Percentiles rank a stretch among this genome's conserved stretches.
Conservation (phyloP, 2,329 filamentous ascomycete species). For the Epichloe sibirici region DNA sequence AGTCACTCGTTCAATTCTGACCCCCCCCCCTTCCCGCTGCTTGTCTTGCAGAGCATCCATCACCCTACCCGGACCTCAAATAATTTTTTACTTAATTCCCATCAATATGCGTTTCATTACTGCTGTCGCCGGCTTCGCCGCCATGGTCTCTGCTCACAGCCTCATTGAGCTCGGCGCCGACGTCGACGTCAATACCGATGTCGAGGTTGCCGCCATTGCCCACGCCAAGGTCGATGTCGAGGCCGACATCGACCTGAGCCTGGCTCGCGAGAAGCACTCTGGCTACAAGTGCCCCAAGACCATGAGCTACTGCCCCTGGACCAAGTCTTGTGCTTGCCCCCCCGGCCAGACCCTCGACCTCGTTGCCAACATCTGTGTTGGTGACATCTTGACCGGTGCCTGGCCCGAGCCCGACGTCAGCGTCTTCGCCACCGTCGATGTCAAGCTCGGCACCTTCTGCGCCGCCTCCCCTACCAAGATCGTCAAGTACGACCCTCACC, state of each 20-base stretch:
- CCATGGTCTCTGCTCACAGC: conserved; percentile 10
- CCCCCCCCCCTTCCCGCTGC: neutral
- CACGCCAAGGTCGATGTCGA: conserved; percentile 3
- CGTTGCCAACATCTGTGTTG: conserved; percentile 15
- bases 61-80: neutral
- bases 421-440: conserved; percentile 15
- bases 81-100: neutral
- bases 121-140: conserved; percentile 16
- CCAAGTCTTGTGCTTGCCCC: conserved; percentile 29
- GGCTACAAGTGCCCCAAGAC: conserved; percentile 20
- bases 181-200: conserved; percentile 3
- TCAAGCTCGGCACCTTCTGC: conserved; percentile 21
- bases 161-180: conserved; percentile 16
- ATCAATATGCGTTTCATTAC: conserved; percentile 21
- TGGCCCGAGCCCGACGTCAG: conserved; percentile 21
- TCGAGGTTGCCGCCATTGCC: conserved; percentile 7
- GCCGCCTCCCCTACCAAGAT: conserved; percentile 24
- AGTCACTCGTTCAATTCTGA: neutral
- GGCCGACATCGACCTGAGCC: conserved; percentile 6
- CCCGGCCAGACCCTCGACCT: conserved; percentile 29
- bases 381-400: conserved; percentile 15
- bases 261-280: conserved; percentile 10
- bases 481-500: conserved; percentile 19
- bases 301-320: conserved; percentile 27
- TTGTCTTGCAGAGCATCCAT: neutral